Conservation (phyloP, 176 grass and related monocot species). For the Triticum monococcum region DNA sequence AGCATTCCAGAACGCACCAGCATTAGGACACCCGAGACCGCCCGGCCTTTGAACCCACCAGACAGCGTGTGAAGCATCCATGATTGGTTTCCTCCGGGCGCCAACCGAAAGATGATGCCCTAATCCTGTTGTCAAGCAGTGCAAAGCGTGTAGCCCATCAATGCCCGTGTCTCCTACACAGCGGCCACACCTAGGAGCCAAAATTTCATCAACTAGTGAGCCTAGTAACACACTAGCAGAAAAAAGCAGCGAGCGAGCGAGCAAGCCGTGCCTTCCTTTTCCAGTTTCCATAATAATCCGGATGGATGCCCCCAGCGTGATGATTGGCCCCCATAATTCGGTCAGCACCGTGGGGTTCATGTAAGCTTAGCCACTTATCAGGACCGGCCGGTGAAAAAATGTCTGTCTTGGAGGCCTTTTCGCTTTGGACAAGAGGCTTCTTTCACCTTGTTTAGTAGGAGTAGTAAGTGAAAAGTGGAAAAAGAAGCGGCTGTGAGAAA, state of each 20-base stretch:
- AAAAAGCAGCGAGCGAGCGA: background rate
- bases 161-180: constrained; percentile 30
- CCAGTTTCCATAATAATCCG: background rate
- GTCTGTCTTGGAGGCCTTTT: background rate
- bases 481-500: background rate
- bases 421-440: background rate
- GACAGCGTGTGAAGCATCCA: background rate
- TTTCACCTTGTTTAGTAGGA: background rate
- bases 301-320: background rate
- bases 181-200: constrained; percentile 16
- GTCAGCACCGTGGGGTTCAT: constrained; percentile 24
- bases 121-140: constrained; percentile 30
- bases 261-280: background rate
- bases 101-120: background rate
- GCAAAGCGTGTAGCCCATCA: constrained; percentile 37
- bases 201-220: background rate
- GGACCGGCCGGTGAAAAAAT: background rate
- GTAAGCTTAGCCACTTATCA: background rate
- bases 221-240: background rate
- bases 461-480: background rate
- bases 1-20: background rate
- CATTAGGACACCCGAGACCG: too few species aligned
- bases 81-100: background rate
- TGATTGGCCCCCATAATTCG: constrained; percentile 34
- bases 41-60: too few species aligned